Conservation (phyloP, 2,329 filamentous ascomycete genomes). For the Fusarium virguliforme region DNA sequence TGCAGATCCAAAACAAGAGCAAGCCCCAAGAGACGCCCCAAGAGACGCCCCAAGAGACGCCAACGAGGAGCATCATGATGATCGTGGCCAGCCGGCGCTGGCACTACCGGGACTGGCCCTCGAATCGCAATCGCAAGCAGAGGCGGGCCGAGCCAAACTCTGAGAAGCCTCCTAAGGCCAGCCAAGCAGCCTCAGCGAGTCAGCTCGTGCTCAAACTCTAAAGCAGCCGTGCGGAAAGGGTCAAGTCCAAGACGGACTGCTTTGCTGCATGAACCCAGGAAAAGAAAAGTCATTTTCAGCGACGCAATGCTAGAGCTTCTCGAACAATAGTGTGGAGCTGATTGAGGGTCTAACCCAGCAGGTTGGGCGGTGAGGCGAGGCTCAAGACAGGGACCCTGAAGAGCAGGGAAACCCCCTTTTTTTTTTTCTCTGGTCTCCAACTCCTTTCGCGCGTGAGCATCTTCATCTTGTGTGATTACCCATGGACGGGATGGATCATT, state of each 20-base stretch:
- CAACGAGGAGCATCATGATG: constrained; percentile 28
- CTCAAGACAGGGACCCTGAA: constrained; percentile 27
- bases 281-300: constrained; percentile 14
- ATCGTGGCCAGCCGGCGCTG: constrained; percentile 28
- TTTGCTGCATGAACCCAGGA: constrained; percentile 16
- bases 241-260: neutral
- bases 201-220: constrained; percentile 35
- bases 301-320: constrained; percentile 14
- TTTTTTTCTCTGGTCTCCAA: constrained; percentile 24
- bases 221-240: constrained; percentile 2
- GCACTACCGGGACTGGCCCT: constrained; percentile 21
- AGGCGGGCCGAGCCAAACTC: constrained; percentile 28
- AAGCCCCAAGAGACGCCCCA: constrained; percentile 22
- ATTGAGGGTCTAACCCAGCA: constrained; percentile 26
- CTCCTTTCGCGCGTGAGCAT: constrained; percentile 37
- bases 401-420: constrained; percentile 40
- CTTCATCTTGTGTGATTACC: constrained; percentile 39
- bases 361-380: constrained; percentile 44
- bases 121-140: constrained; percentile 17
- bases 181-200: constrained; percentile 33
- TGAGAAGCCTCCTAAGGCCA: constrained; percentile 12
- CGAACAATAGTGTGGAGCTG: constrained; percentile 28
- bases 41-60: constrained; percentile 26
- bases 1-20: constrained; percentile 15
- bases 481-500: constrained; percentile 28